Evolutionary conservation across 2,329 filamentous ascomycete genomes (phyloP).

Genomic region (Aspergillus piperis): DNA sequence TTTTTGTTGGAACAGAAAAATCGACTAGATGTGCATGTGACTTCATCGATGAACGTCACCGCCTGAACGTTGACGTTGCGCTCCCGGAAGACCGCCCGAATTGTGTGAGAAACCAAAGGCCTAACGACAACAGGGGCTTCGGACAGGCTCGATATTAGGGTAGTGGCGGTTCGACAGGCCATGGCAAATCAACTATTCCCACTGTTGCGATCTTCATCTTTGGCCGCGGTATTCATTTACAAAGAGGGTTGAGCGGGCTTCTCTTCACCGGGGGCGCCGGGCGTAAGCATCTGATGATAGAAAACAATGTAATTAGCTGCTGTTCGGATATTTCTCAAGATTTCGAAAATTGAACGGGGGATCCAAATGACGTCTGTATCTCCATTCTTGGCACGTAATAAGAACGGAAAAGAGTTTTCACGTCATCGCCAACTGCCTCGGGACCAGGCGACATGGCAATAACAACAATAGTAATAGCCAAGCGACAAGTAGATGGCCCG

Average conservation of each 20-base stretch:
- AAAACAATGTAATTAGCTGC: conserved; percentile 18
- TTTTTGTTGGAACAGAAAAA: background rate
- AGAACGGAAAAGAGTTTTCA: conserved; percentile 14
- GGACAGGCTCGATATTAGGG: conserved; percentile 2
- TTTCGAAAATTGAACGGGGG: background rate
- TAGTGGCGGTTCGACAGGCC: conserved; percentile 9
- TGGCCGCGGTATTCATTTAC: conserved; percentile 34
- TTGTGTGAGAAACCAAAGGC: conserved; percentile 3
- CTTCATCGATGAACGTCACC: background rate
- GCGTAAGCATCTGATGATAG: conserved; percentile 44
- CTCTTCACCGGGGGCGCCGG: conserved; percentile 35
- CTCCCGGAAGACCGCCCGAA: conserved; percentile 14
- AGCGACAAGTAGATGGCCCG: background rate
- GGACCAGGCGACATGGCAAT: background rate
- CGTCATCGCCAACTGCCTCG: background rate
- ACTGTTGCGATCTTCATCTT: conserved; percentile 25
- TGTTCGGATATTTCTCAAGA: background rate
- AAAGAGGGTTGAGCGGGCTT: conserved; percentile 36
- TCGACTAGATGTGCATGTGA: background rate
- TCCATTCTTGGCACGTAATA: conserved; percentile 11
- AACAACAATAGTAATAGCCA: background rate
- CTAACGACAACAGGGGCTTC: conserved; percentile 12
- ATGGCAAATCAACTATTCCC: conserved; percentile 17
- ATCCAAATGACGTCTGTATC: background rate
- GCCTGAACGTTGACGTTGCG: background rate